Evolutionary conservation across 345 rosid species (phyloP).

Genomic region (Citrus cavaleriei): DNA sequence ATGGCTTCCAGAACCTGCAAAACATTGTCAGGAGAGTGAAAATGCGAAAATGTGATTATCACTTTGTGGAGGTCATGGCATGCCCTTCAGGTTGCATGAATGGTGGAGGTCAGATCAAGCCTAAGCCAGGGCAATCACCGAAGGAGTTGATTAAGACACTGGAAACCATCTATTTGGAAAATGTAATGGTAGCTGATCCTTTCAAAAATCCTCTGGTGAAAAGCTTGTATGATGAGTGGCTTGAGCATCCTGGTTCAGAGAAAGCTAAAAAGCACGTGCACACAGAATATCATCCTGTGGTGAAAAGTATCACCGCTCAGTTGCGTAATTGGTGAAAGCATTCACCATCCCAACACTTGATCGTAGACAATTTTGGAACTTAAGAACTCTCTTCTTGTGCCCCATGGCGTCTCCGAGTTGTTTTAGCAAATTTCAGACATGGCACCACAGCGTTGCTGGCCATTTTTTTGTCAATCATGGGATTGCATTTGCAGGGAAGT

Average conservation of each 20-base stretch:
- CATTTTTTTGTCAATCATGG: too few relatives aligned
- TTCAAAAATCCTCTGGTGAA: slow-evolving; percentile 66
- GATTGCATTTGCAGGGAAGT: too few relatives aligned
- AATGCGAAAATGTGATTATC: slow-evolving; percentile 73
- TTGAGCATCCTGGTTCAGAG: slow-evolving; percentile 75
- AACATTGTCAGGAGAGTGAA: slow-evolving; percentile 82
- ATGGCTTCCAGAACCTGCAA: slow-evolving; percentile 94
- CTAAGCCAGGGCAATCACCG: slow-evolving; percentile 73
- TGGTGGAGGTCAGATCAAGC: slow-evolving; percentile 96
- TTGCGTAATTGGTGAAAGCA: slow-evolving; percentile 71
- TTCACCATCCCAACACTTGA: neutral
- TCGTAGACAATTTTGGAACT: neutral
- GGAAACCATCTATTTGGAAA: slow-evolving; percentile 65
- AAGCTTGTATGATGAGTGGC: slow-evolving; percentile 75
- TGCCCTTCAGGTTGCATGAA: slow-evolving; percentile 95
- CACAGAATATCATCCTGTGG: slow-evolving; percentile 80
- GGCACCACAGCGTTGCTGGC: too few relatives aligned
- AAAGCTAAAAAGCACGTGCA: slow-evolving; percentile 71
- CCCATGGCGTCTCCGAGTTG: too few relatives aligned
- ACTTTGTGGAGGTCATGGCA: slow-evolving; percentile 97
- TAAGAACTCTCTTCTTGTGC: too few relatives aligned
- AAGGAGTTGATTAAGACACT: slow-evolving; percentile 64
- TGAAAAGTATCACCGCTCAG: slow-evolving; percentile 70
- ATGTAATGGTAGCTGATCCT: slow-evolving; percentile 64
- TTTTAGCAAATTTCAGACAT: too few relatives aligned